Evolutionary conservation across 1,284 basidiomycete species (phyloP), one percentile per base, ranked within the genome.

Genomic region (Tilletia walkeri): DNA sequence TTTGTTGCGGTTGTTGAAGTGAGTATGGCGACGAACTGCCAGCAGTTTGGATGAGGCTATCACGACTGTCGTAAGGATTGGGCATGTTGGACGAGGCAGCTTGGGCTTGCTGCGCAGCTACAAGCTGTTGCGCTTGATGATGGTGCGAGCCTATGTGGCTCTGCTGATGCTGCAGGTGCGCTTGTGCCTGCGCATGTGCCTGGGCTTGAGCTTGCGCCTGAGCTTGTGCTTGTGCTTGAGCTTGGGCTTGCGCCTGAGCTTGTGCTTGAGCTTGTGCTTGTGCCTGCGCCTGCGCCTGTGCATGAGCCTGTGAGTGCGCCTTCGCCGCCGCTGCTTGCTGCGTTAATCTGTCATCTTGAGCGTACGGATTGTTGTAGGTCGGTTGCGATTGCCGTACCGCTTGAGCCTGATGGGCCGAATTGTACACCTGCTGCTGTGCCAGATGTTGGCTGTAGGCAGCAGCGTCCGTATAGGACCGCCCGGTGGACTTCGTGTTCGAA

Each of bases 371-470:
- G 75, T 78, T 80, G 20, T 75, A 59, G 76, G 72, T 78, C 71
- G 73, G 80, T 69, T 78, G 83, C 85, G 85, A 84, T 34, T 83
- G 85, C n/a, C 79, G 72, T 30, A 73, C 54, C 16, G 73, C 67
- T 24, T 56, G 53, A 7, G 66, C 75, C 30, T 78, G 76, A 30
- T 70, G 69, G 10, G 76, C 79, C 2, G 92, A 91, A 5, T 91
- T 94, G 84, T 93, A 94, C 20, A 90, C 91, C 85, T 98, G 95
- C 80, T 98, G 95, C 83, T 95, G 93, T 2, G 90, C 90, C 61
- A 96, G 88, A 81, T 95, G 95, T 76, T 96, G 94, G 78, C 94
- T 94, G 86, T 98, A 98, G 0, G 92, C 86, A 10, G 94, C 93
- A 0, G 95, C 94, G 84, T 97, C 95, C 78, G 92, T 91, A 82